Evolutionary conservation across 805 yeast species (phyloP).

Genomic region (Clavispora phyllophila): DNA sequence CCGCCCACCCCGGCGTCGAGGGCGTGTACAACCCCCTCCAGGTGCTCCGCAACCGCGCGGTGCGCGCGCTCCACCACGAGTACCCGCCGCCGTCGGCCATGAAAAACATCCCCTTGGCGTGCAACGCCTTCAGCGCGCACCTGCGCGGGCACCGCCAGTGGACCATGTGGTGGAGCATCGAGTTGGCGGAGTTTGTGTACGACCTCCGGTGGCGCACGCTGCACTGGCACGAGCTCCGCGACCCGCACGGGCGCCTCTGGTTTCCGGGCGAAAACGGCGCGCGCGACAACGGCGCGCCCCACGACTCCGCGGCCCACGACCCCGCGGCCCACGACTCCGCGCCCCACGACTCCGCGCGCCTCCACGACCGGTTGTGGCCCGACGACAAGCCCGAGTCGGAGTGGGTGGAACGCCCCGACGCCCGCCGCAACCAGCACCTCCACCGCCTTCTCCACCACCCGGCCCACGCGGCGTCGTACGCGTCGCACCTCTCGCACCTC

Average conservation of each 20-base stretch:
- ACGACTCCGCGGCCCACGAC: no score
- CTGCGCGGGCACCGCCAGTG: conserved; percentile 26
- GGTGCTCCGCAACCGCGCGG: conserved; percentile 65
- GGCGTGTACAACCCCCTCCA: conserved; percentile 80
- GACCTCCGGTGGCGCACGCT: conserved; percentile 56
- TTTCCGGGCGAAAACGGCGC: conserved; percentile 24
- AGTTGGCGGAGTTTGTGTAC: conserved; percentile 50
- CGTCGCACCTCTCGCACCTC: no score
- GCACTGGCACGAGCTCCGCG: conserved; percentile 49
- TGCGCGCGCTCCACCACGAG: conserved; percentile 49
- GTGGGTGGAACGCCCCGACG: conserved; percentile 4
- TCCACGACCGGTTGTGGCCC: conserved; percentile 34
- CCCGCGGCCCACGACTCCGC: no score
- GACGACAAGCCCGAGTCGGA: conserved; percentile 4
- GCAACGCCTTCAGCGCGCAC: conserved; percentile 52
- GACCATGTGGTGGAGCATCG: conserved; percentile 61
- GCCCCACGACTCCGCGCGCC: no score
- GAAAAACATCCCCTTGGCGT: conserved; percentile 55
- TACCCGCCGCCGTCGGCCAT: conserved; percentile 37
- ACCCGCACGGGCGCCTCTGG: conserved; percentile 47
- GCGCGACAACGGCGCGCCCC: no score
- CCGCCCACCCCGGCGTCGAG: conserved; percentile 46
- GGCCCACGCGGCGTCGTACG: no score
- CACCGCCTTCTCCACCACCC: no score
- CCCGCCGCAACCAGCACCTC: no score